Conservation (phyloP, 352 stramenopile genomes). For the Poterioochromonas sp. region DNA sequence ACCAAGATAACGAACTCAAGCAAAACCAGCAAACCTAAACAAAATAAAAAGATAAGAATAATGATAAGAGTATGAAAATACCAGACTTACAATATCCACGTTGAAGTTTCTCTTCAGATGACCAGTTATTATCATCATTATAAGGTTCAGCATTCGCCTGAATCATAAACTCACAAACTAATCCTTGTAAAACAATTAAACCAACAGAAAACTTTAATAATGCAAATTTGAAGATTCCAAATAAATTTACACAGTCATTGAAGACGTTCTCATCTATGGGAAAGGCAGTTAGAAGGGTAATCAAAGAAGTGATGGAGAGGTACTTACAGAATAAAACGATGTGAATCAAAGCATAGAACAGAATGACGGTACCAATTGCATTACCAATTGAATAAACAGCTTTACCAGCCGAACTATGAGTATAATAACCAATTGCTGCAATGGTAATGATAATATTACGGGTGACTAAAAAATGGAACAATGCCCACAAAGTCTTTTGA, state of each 20-base stretch:
- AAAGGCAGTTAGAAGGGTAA: not conserved
- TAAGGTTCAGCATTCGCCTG: not conserved
- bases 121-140: not conserved
- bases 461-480: not conserved
- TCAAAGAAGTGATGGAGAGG: not conserved
- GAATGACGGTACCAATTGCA: not conserved
- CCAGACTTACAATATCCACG: slow-evolving; percentile 10
- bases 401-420: not conserved
- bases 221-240: not conserved
- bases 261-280: not conserved
- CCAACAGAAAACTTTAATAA: slow-evolving; percentile 20
- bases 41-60: too few relatives aligned
- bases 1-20: not conserved
- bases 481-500: not conserved
- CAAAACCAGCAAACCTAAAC: not conserved
- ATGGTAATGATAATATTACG: not conserved
- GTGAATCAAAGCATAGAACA: not conserved
- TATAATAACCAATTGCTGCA: not conserved
- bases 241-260: not conserved
- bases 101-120: not conserved
- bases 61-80: too few relatives aligned
- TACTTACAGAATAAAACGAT: slow-evolving; percentile 15
- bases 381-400: not conserved
- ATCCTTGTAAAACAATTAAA: slow-evolving; percentile 18
- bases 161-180: not conserved